Conservation (phyloP, 176 grass and related monocot genomes). For the Aegilops umbellulata region DNA sequence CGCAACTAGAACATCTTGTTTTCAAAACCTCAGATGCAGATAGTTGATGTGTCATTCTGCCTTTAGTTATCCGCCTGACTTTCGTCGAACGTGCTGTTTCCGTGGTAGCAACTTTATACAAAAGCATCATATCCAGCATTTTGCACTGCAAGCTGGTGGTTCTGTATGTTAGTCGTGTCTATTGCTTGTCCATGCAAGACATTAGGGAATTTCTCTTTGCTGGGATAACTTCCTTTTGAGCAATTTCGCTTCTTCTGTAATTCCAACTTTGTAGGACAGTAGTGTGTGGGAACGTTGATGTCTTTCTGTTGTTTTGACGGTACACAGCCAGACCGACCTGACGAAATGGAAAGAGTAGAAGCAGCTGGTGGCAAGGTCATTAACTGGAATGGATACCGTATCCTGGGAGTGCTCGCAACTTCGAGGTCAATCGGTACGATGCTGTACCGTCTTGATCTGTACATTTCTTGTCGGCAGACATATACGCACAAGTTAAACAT, state of each 20-base stretch:
- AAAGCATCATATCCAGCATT: constrained; percentile 16
- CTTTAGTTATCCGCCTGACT: background rate
- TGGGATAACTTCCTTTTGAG: background rate
- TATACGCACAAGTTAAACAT: background rate
- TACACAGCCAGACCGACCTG: constrained; percentile 80
- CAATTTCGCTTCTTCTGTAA: background rate
- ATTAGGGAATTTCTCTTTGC: background rate
- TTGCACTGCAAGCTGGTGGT: background rate
- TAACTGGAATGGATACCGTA: constrained; percentile 81
- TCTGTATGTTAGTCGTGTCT: background rate
- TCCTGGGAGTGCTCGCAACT: constrained; percentile 70
- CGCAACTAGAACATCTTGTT: constrained; percentile 12
- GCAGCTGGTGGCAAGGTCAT: constrained; percentile 75
- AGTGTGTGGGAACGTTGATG: constrained; percentile 16
- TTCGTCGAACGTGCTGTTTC: background rate
- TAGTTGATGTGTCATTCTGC: background rate
- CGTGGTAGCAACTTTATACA: background rate
- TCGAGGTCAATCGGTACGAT: constrained; percentile 86
- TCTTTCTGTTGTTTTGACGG: constrained; percentile 12
- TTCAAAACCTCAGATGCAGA: background rate
- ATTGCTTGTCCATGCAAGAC: background rate
- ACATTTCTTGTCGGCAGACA: background rate
- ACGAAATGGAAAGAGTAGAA: constrained; percentile 80
- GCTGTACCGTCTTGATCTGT: background rate
- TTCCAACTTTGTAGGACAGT: background rate